Conservation (phyloP, 2,329 filamentous ascomycete species). For the Aplosporella prunicola region DNA sequence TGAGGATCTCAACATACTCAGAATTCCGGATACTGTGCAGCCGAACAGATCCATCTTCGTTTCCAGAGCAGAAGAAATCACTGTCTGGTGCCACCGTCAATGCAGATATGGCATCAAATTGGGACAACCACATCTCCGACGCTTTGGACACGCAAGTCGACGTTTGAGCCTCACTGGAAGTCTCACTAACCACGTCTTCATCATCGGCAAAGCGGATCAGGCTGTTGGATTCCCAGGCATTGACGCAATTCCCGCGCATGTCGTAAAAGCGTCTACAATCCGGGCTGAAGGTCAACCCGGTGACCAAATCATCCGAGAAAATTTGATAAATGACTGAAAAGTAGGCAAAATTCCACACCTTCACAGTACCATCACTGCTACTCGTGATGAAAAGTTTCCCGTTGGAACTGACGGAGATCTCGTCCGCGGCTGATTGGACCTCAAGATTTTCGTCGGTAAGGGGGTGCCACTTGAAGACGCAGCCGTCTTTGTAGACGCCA, state of each 20-base stretch:
- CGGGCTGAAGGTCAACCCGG: background rate
- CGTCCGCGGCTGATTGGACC: background rate
- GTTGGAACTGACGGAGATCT: background rate
- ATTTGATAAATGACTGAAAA: background rate
- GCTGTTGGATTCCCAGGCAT: background rate
- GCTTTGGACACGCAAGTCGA: background rate
- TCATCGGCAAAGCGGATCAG: background rate
- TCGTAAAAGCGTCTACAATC: constrained; percentile 2
- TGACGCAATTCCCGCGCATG: background rate
- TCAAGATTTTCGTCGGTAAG: background rate
- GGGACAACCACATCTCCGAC: too few relatives aligned
- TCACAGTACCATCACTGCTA: background rate
- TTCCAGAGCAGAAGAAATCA: background rate
- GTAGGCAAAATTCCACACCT: background rate
- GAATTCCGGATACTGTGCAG: background rate
- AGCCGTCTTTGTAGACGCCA: background rate
- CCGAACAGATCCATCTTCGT: background rate
- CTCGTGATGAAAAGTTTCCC: background rate
- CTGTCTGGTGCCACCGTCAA: background rate
- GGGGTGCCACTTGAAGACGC: constrained; percentile 2
- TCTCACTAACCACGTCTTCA: background rate
- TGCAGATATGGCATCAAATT: background rate
- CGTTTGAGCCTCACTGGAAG: background rate
- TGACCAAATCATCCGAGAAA: background rate
- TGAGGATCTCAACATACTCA: background rate